phyloP scores from a whole-genome alignment of 2,329 filamentous ascomycete species.

The Fusarium floridanum region DNA sequence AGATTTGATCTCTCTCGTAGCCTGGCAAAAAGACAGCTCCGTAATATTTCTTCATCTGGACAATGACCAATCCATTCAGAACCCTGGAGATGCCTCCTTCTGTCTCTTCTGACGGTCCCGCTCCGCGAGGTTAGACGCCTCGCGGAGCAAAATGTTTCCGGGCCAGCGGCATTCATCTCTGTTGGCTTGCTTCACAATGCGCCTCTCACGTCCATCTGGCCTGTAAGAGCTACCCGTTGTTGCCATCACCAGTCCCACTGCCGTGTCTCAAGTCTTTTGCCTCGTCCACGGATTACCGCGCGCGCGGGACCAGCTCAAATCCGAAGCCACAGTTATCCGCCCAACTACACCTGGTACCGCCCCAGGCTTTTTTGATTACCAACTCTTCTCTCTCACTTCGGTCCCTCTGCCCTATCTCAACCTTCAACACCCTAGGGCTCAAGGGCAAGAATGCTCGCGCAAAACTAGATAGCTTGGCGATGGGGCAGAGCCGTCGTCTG shows the following conservation, averaged over 20 bases:
- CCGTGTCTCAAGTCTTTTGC: slow-evolving; percentile 11
- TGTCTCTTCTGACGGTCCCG: slow-evolving; percentile 2
- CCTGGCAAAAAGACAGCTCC: neutral
- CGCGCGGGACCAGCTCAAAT: slow-evolving; percentile 23
- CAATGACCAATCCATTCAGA: slow-evolving; percentile 6
- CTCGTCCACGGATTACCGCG: slow-evolving; percentile 25
- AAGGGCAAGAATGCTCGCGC: slow-evolving; percentile 14
- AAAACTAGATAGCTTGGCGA: slow-evolving; percentile 25
- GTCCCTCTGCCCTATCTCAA: slow-evolving; percentile 21
- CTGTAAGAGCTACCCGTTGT: slow-evolving; percentile 20
- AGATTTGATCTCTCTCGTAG: neutral
- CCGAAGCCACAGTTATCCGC: slow-evolving; percentile 27
- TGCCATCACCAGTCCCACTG: slow-evolving; percentile 7
- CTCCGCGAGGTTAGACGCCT: slow-evolving; percentile 13
- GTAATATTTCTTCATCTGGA: slow-evolving; percentile 3
- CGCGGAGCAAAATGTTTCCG: slow-evolving; percentile 13
- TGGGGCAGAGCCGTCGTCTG: slow-evolving; percentile 12
- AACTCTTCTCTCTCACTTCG: slow-evolving; percentile 2
- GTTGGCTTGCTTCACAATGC: slow-evolving; percentile 31
- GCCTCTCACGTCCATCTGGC: slow-evolving; percentile 23
- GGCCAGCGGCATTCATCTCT: slow-evolving; percentile 22
- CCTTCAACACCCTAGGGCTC: neutral
- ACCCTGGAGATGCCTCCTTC: slow-evolving; percentile 8
- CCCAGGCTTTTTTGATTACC: slow-evolving; percentile 9
- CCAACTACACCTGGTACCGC: slow-evolving; percentile 12